Evolutionary conservation across 441 rosid genomes (phyloP).

Genomic region (Corymbia calophylla): DNA sequence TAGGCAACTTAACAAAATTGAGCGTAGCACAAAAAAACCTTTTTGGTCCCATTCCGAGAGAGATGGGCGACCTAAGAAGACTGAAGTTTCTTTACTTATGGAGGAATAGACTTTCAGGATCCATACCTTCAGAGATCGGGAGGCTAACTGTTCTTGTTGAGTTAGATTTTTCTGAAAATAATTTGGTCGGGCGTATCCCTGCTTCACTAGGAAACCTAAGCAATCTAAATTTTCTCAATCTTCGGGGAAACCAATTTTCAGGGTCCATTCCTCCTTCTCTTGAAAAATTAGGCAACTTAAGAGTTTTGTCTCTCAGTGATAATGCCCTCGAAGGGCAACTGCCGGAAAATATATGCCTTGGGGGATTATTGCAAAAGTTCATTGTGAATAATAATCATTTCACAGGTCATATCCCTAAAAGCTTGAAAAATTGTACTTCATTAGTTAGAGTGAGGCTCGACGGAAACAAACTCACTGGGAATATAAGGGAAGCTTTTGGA

Average conservation of each 20-base stretch:
- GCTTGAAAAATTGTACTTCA: neutral
- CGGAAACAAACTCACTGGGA: neutral
- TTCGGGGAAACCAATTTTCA: no score
- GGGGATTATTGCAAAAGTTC: neutral
- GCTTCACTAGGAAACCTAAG: neutral
- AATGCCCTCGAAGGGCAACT: rapidly evolving
- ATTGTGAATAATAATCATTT: rapidly evolving
- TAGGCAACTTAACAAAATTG: neutral
- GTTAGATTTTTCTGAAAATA: rapidly evolving
- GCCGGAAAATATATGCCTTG: neutral
- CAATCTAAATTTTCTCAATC: rapidly evolving
- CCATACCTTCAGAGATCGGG: neutral
- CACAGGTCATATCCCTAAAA: neutral
- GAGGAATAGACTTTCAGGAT: rapidly evolving
- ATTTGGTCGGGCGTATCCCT: neutral
- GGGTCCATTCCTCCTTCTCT: neutral
- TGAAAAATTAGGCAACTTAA: neutral
- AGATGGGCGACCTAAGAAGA: neutral
- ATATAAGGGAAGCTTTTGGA: neutral
- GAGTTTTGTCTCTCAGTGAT: rapidly evolving
- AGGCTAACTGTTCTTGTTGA: no score
- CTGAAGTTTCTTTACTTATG: no score
- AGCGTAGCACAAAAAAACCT: rapidly evolving
- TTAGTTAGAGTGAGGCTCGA: neutral
- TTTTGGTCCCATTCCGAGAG: neutral